phyloP scores from a whole-genome alignment of 2,329 filamentous ascomycete species.

The Blastomyces parvus region DNA sequence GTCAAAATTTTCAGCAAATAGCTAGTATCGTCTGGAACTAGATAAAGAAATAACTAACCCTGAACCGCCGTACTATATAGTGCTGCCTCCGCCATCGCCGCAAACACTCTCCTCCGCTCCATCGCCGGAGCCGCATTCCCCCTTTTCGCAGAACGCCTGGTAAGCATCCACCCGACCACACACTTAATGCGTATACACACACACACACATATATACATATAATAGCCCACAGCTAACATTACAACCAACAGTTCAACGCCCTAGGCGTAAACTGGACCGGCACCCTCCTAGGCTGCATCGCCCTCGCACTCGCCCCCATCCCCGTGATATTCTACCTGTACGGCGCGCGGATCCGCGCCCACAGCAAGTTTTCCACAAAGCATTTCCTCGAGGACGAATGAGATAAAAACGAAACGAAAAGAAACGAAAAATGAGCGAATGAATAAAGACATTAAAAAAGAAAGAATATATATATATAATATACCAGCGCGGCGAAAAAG shows the following conservation, averaged over 20 bases:
- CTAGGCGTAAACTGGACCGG: constrained; percentile 26
- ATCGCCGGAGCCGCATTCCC: constrained; percentile 34
- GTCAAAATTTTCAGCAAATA: background rate
- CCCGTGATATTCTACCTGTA: constrained; percentile 25
- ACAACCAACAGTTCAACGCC: constrained; percentile 21
- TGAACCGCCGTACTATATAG: constrained; percentile 18
- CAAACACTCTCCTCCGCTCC: constrained; percentile 42
- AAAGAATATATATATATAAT: too few relatives aligned
- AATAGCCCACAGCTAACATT: background rate
- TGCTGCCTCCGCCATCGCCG: constrained; percentile 42
- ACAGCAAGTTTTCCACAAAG: constrained; percentile 28
- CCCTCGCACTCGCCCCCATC: constrained; percentile 22
- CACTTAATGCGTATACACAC: too few relatives aligned
- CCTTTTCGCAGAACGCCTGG: constrained; percentile 27
- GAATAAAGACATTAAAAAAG: too few relatives aligned
- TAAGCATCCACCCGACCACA: constrained; percentile 5
- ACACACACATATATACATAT: background rate
- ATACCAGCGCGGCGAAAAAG: too few relatives aligned
- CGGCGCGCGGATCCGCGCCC: constrained; percentile 24
- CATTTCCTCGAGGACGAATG: constrained; percentile 8
- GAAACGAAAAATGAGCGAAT: too few relatives aligned
- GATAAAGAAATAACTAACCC: background rate
- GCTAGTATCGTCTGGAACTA: background rate
- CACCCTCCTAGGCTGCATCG: constrained; percentile 25
- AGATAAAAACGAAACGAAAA: too few relatives aligned